These are phyloP conservation scores for Penicillium palitans DNA, from an alignment of 2,329 filamentous ascomycete genomes.

Conservation along the genomic window DNA sequence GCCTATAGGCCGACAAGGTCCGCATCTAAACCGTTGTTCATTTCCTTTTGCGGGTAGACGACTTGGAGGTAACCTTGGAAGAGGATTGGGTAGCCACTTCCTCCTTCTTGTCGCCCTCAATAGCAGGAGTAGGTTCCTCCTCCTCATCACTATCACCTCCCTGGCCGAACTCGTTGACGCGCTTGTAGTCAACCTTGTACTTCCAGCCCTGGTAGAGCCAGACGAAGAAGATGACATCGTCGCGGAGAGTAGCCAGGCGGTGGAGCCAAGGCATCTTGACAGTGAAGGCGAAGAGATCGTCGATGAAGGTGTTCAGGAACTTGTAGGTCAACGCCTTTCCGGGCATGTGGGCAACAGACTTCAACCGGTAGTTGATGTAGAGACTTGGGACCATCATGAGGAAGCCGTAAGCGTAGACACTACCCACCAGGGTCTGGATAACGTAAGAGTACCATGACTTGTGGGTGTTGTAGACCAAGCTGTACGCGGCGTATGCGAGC, in stretches of 20 bases:
- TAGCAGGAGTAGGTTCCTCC: conserved; percentile 43
- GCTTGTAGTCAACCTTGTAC: conserved; percentile 86
- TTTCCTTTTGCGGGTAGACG: conserved; percentile 39
- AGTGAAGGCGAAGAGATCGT: conserved; percentile 97
- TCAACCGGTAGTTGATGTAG: conserved; percentile 98
- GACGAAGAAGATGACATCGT: conserved; percentile 97
- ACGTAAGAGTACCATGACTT: conserved; percentile 98
- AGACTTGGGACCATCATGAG: conserved; percentile 97
- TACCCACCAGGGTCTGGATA: conserved; percentile 91
- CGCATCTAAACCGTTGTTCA: conserved; percentile 16
- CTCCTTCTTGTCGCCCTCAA: conserved; percentile 22
- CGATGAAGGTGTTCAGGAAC: conserved; percentile 98
- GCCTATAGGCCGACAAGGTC: not conserved
- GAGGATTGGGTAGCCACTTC: conserved; percentile 30
- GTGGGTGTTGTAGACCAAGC: conserved; percentile 86
- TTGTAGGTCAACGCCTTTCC: conserved; percentile 97
- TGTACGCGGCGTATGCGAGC: conserved; percentile 86
- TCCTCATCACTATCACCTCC: conserved; percentile 82
- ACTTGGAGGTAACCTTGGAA: conserved; percentile 29
- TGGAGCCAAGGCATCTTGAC: conserved; percentile 99
- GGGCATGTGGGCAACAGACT: conserved; percentile 92
- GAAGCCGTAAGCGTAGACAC: conserved; percentile 97
- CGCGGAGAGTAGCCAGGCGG: conserved; percentile 83
- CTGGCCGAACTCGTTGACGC: conserved; percentile 97
- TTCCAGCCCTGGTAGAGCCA: conserved; percentile 93